phyloP scores from a whole-genome alignment of 164 flowering plant genomes.

The Nelumbo lutea region DNA sequence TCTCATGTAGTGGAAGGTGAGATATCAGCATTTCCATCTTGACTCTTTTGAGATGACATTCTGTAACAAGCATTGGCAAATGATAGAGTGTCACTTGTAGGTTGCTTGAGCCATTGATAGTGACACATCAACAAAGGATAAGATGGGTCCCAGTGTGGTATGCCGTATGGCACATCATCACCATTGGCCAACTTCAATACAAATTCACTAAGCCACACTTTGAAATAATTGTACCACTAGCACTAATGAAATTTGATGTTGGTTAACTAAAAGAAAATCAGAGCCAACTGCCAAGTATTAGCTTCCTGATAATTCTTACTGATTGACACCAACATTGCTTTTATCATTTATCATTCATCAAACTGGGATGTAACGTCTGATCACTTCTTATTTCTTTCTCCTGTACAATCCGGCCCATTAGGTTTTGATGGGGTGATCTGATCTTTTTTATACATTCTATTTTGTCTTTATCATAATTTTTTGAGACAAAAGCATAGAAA shows the following conservation, averaged over 20 bases:
- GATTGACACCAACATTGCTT: conserved; percentile 22
- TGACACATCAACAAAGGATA: conserved; percentile 23
- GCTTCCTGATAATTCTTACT: conserved; percentile 14
- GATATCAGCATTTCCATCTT: conserved; percentile 6
- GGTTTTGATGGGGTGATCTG: background rate
- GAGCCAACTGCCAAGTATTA: background rate
- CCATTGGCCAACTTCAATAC: too few relatives aligned
- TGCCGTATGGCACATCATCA: too few relatives aligned
- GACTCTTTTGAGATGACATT: background rate
- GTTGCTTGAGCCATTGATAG: conserved; percentile 2
- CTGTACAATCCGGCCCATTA: background rate
- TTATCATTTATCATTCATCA: conserved; percentile 21
- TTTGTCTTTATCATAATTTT: too few relatives aligned
- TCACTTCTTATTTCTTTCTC: background rate
- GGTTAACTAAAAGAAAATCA: background rate
- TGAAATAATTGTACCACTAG: background rate
- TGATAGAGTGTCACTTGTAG: background rate
- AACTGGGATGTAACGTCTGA: conserved; percentile 12
- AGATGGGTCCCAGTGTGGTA: conserved; percentile 9
- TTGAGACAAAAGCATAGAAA: too few relatives aligned
- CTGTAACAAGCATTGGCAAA: background rate
- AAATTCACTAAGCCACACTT: too few relatives aligned
- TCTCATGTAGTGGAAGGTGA: conserved; percentile 7
- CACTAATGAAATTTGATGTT: background rate
- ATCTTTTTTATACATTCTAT: too few relatives aligned